Evolutionary conservation across 495 filamentous ascomycete species (phyloP), one percentile per base, ranked within the genome.

Genomic region (Lasiosphaeria hispida): DNA sequence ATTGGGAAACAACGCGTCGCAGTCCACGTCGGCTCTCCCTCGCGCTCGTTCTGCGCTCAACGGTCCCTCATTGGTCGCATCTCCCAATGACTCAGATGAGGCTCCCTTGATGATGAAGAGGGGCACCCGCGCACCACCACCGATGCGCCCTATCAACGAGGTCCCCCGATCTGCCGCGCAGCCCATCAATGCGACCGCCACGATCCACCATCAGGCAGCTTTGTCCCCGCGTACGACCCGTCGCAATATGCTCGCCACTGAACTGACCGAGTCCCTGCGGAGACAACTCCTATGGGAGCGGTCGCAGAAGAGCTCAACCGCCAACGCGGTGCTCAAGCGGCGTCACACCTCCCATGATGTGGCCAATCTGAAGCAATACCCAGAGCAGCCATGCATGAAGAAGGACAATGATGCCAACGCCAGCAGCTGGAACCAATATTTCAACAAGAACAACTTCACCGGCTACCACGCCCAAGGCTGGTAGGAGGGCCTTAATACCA

Each of bases 161-260:
- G 79, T 90, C 61, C 85, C 89, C 57, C 81, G 87, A 33, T 87
- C 93, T 1, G 63, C 69, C 0, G 76, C 78, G 6, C 92, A 93
- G 71, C 92, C 93, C 15, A 97, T 97, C 66, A 85, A 88, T 67
- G 87, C 86, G 35, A 87, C 84, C 11, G 86, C 88, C 40, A 87
- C 84, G 53, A 75, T 67, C 58, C 80, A 81, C 15, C 85, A 87
- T 57, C 84, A 84, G 55, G 80, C 80, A 17, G 84, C 86, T 4
- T 74, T 91, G 38, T 97, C 94, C 7, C 94, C 94, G 0, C 83
- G 91, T 56, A 96, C 95, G 0, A 99, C 95, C 0, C 85, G 95
- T 44, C 83, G 93, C 43, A 96, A 99, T 73, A 99, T 99, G 94
- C 83, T 99, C 54, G 87, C 91, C 36, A 92, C 91, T 19, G 94